Evolutionary conservation across 768 basidiomycete species (phyloP), one percentile per base, ranked within the genome.

Genomic region (Boletus sp.): DNA sequence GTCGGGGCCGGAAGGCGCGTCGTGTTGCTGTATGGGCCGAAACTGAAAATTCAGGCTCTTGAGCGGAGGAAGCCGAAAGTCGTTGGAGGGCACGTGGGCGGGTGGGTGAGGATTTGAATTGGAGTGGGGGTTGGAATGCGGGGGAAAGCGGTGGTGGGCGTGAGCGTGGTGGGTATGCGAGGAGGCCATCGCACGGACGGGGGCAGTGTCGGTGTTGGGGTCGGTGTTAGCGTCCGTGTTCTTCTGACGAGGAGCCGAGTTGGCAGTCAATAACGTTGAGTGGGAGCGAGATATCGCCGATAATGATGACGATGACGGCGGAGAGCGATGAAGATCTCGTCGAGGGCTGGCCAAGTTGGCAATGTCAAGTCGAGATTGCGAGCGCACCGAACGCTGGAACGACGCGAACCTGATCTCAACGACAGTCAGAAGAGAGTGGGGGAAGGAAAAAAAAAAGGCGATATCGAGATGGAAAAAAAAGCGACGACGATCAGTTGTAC

Each of bases 11-110:
- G 59, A 14, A 0, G 44, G 58, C 10, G 57, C 30, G 47, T 50
- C 56, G 48, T 68, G 60, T 14, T 62, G 66, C 51, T 71, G 58
- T 32, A 71, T 69, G 23, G 75, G 58, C 48, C 62, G 66, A 50
- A 79, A 81, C 51, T 67, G 66, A 58, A 89, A 87, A 67, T 87
- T 84, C 66, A 90, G 77, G 65, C 87, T 85, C 73, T 82, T 88
- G 67, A 89, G 78, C 19, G 86, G 86, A 0, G 87, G 87, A 5
- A 88, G 78, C 37, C 84, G 83, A 61, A 83, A 70, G 53, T 77
- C 73, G 54, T 71, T 76, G 64, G 77, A 47, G 25, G 70, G 71
- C 50, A 74, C 69, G 58, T 70, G 74, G 34, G 73, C 63, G 7
- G 73, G 72, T 19, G 71, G 71, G 30, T 49, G 64, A 5, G 70